phyloP scores from a whole-genome alignment of 306 rosid species.

The Lotus japonicus region DNA sequence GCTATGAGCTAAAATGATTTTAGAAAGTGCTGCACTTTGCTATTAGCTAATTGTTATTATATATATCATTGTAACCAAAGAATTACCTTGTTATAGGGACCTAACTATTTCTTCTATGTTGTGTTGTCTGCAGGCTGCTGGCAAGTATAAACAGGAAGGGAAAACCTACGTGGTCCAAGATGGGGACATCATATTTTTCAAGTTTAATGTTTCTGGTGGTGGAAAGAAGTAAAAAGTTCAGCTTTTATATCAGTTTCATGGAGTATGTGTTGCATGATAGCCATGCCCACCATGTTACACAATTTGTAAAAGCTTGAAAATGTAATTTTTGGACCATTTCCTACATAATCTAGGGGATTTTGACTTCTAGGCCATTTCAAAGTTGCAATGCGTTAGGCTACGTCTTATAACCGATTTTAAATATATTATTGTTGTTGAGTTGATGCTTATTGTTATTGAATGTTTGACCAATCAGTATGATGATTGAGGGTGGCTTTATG shows the following conservation, averaged over 20 bases:
- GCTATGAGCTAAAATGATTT: not conserved
- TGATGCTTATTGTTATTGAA: conserved; percentile 4
- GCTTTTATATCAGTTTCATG: conserved; percentile 3
- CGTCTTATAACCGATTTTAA: conserved; percentile 15
- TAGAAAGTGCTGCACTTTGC: too few relatives aligned
- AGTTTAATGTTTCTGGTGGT: conserved; percentile 95
- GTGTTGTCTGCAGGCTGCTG: conserved; percentile 55
- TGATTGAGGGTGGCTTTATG: too few relatives aligned
- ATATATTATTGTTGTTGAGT: not conserved
- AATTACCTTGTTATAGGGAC: not conserved
- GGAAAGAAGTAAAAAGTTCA: conserved; percentile 78
- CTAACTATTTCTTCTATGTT: not conserved
- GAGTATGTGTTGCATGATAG: conserved; percentile 13
- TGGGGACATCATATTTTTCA: conserved; percentile 85
- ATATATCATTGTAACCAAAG: not conserved
- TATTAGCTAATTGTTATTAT: too few relatives aligned
- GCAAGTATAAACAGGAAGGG: conserved; percentile 93
- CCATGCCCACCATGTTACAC: conserved; percentile 8
- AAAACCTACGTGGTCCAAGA: conserved; percentile 93
- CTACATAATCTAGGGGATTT: conserved; percentile 11
- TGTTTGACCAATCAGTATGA: not conserved
- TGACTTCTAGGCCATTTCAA: conserved; percentile 7
- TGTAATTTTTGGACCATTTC: conserved; percentile 28
- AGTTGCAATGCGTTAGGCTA: not conserved
- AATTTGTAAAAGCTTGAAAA: conserved; percentile 25